phyloP scores from a whole-genome alignment of 2,329 filamentous ascomycete genomes.

The Cryphonectria carpinicola region DNA sequence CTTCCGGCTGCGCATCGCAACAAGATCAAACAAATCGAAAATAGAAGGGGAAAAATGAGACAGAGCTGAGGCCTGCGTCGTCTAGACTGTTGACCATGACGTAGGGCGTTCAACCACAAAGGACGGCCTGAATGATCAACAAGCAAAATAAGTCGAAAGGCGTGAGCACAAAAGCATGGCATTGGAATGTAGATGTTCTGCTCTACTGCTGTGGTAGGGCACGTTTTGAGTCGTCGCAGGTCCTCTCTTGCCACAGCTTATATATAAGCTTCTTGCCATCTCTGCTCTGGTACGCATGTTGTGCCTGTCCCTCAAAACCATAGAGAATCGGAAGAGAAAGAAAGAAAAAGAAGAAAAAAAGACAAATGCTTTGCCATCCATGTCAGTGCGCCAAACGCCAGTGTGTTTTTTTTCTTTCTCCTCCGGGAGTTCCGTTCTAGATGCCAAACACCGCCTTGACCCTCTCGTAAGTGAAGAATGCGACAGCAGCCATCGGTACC shows the following conservation, averaged over 20 bases:
- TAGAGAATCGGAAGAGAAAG: conserved; percentile 1
- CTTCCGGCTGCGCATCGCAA: neutral
- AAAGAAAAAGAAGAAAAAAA: neutral
- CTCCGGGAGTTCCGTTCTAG: conserved; percentile 41
- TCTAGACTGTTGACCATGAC: neutral
- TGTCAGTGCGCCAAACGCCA: conserved; percentile 25
- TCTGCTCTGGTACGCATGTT: neutral
- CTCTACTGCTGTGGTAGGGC: neutral
- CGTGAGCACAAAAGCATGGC: neutral
- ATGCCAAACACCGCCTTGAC: conserved; percentile 68
- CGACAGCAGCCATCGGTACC: conserved; percentile 80
- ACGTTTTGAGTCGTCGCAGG: neutral
- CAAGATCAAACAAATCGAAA: too few species aligned
- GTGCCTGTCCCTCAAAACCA: neutral
- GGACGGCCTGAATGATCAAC: neutral
- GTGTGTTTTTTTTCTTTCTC: neutral
- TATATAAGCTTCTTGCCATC: neutral
- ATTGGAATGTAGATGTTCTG: conserved; percentile 4
- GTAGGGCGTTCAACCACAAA: too few species aligned
- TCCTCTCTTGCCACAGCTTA: neutral
- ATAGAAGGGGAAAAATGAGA: neutral
- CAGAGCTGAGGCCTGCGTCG: neutral
- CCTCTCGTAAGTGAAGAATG: conserved; percentile 69
- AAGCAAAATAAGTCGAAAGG: too few species aligned
- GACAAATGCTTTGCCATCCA: conserved; percentile 24